A percentile compares a stretch with the other conserved stretches of the same genome.
Conservation (phyloP, 257 asterid species). For the Apocynum venetum region DNA sequence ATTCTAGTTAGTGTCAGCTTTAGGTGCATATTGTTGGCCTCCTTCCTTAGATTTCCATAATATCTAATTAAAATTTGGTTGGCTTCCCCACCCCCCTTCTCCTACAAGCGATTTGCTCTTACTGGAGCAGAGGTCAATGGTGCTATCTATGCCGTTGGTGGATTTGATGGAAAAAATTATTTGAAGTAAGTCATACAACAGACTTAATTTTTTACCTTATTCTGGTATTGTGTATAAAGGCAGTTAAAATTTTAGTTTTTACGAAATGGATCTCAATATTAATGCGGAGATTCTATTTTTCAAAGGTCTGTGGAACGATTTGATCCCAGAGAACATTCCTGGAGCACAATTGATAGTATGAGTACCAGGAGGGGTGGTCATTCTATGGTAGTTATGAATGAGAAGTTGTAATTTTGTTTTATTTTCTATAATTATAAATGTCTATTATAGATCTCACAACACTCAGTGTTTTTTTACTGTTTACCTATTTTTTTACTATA, state of each 20-base stretch:
- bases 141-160: conserved; percentile 77
- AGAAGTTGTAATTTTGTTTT: conserved; percentile 51
- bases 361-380: conserved; percentile 58
- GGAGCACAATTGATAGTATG: conserved; percentile 65
- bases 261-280: not conserved
- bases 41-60: not conserved
- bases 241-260: not conserved
- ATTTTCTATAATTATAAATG: not conserved
- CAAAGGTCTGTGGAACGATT: conserved; percentile 80
- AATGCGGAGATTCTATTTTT: not conserved
- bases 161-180: conserved; percentile 58
- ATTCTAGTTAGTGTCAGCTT: not conserved
- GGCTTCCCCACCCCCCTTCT: too few relatives aligned
- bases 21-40: not conserved
- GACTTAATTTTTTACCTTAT: not conserved
- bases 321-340: conserved; percentile 82
- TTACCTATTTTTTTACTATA: too few relatives aligned
- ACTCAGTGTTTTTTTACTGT: not conserved
- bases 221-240: not conserved
- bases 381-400: conserved; percentile 57
- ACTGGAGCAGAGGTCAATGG: conserved; percentile 79
- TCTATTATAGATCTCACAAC: too few relatives aligned
- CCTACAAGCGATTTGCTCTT: conserved; percentile 66
- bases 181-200: conserved; percentile 49
- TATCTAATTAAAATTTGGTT: too few relatives aligned